Evolutionary conservation across 805 yeast genomes (phyloP).

Genomic region (Myxozyma geophila): DNA sequence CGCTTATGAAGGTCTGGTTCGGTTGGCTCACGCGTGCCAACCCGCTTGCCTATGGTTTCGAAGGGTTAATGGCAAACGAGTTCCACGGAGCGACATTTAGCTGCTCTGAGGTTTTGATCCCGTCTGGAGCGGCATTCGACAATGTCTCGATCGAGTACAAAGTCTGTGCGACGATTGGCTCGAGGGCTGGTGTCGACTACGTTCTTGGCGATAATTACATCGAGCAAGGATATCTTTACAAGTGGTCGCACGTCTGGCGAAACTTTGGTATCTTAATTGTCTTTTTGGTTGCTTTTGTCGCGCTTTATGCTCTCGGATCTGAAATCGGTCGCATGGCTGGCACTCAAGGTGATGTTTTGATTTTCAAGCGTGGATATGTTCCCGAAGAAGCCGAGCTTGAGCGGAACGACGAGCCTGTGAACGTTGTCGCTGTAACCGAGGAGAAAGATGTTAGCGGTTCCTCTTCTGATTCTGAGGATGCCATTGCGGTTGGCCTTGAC

Average conservation of each 20-base stretch:
- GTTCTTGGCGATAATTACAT: constrained; percentile 69
- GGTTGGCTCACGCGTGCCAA: constrained; percentile 65
- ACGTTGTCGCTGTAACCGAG: constrained; percentile 12
- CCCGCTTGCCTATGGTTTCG: constrained; percentile 64
- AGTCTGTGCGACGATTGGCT: constrained; percentile 64
- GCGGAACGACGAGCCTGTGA: not conserved
- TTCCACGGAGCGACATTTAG: constrained; percentile 60
- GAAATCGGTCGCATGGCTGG: constrained; percentile 44
- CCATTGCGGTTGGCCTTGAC: constrained; percentile 41
- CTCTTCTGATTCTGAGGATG: constrained; percentile 15
- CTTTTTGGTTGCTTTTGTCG: constrained; percentile 49
- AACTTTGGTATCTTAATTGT: constrained; percentile 71
- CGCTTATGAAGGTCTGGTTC: constrained; percentile 72
- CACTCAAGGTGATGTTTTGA: constrained; percentile 43
- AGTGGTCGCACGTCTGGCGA: constrained; percentile 72
- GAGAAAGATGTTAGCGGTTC: constrained; percentile 28
- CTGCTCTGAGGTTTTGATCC: constrained; percentile 57
- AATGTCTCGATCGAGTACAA: constrained; percentile 46
- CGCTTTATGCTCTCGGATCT: constrained; percentile 43
- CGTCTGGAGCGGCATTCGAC: constrained; percentile 61
- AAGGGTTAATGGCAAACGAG: constrained; percentile 67
- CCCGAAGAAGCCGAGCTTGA: constrained; percentile 10
- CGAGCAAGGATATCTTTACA: constrained; percentile 54
- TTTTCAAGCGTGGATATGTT: constrained; percentile 33
- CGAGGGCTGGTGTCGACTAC: constrained; percentile 54